These are phyloP conservation scores for Pleurotus tuoliensis DNA, from an alignment of 768 basidiomycete species.

Conservation along the genomic window DNA sequence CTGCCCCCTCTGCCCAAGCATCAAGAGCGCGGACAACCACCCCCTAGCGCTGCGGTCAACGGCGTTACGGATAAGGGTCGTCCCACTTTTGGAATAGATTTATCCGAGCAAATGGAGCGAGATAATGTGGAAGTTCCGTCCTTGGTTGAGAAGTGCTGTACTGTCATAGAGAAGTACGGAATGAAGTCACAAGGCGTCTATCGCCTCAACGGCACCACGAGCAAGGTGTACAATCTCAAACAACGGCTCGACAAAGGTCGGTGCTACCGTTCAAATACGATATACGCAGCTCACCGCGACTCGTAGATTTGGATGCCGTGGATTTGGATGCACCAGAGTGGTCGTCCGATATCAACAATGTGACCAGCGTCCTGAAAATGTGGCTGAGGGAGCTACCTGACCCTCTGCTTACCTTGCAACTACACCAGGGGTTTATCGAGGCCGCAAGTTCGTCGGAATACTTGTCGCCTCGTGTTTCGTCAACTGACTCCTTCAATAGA, in stretches of 20 bases:
- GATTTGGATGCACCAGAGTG: conserved; percentile 88
- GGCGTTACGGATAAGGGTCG: conserved; percentile 49
- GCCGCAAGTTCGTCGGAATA: conserved; percentile 72
- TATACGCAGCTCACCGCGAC: conserved; percentile 8
- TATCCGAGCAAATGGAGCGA: conserved; percentile 90
- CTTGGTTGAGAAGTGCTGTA: conserved; percentile 84
- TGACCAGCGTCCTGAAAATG: conserved; percentile 90
- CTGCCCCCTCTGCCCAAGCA: conserved; percentile 59
- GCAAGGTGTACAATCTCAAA: conserved; percentile 79
- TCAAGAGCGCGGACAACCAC: conserved; percentile 1
- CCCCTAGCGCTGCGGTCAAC: conserved; percentile 15
- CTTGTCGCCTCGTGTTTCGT: conserved; percentile 2
- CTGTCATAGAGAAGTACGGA: conserved; percentile 90
- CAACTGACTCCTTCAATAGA: conserved; percentile 34
- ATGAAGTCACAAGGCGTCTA: conserved; percentile 86
- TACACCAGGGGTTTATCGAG: conserved; percentile 93
- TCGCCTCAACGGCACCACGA: conserved; percentile 87
- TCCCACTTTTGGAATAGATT: conserved; percentile 91
- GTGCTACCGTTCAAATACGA: background rate
- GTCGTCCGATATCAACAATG: conserved; percentile 92
- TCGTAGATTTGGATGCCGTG: conserved; percentile 74
- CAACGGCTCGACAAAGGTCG: conserved; percentile 82
- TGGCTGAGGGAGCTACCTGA: conserved; percentile 97
- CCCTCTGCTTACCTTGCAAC: conserved; percentile 75
- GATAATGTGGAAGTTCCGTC: conserved; percentile 88